phyloP scores from a whole-genome alignment of 2,329 filamentous ascomycete species.

The Rachicladosporium sp. region DNA sequence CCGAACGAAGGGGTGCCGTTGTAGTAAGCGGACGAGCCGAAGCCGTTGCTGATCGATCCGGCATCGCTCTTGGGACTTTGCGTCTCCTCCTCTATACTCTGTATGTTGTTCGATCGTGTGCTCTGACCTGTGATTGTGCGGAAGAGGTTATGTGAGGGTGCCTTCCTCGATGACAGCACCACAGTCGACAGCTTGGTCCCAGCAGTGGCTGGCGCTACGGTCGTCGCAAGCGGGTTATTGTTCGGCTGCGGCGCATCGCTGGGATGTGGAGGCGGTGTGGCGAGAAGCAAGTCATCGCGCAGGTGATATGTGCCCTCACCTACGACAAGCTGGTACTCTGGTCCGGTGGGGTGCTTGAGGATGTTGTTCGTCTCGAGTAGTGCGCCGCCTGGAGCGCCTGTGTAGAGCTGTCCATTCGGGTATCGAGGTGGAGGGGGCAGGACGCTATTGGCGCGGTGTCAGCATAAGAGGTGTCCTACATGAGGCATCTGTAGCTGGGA shows the following conservation, averaged over 20 bases:
- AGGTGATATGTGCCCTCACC: constrained; percentile 91
- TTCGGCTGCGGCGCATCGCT: constrained; percentile 81
- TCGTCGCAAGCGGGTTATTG: constrained; percentile 81
- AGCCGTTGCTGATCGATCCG: constrained; percentile 31
- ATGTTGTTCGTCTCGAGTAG: constrained; percentile 93
- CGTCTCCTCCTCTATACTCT: constrained; percentile 35
- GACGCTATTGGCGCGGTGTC: too few species aligned
- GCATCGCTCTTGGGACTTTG: constrained; percentile 34
- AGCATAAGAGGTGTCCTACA: too few species aligned
- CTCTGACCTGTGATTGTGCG: constrained; percentile 30
- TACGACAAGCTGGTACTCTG: constrained; percentile 80
- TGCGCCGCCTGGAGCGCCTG: constrained; percentile 50
- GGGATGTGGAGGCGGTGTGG: constrained; percentile 88
- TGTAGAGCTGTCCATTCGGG: constrained; percentile 59
- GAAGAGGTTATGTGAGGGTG: constrained; percentile 31
- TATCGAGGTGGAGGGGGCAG: constrained; percentile 78
- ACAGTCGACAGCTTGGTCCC: constrained; percentile 78
- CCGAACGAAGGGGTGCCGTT: constrained; percentile 56
- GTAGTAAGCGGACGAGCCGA: constrained; percentile 21
- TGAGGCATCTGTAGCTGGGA: too few species aligned
- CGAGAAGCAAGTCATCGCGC: constrained; percentile 81
- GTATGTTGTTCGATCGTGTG: constrained; percentile 18
- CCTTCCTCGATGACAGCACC: constrained; percentile 46
- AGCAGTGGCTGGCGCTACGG: constrained; percentile 65
- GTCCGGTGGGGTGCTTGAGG: constrained; percentile 63